phyloP scores from a whole-genome alignment of 768 basidiomycete genomes.

The Wakefieldia striispora region DNA sequence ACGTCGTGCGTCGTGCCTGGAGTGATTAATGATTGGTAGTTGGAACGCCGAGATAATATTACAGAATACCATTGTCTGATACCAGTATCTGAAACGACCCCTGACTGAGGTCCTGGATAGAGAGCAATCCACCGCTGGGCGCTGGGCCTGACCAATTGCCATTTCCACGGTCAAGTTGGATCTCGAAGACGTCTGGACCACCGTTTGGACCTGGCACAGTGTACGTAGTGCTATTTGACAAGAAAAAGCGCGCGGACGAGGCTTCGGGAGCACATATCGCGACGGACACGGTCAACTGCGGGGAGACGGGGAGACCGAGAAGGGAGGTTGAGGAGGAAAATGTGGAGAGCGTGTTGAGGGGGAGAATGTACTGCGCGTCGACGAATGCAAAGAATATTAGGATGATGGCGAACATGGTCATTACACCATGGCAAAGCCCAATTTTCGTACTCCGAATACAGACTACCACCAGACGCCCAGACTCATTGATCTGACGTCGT shows the following conservation, averaged over 20 bases:
- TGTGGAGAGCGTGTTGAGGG: conserved; percentile 35
- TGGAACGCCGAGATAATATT: not conserved
- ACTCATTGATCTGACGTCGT: too few relatives aligned
- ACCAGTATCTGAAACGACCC: conserved; percentile 58
- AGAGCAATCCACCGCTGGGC: conserved; percentile 48
- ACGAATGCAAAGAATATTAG: conserved; percentile 6
- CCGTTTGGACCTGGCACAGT: conserved; percentile 37
- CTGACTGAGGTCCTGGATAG: conserved; percentile 40
- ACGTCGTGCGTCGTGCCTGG: conserved; percentile 50
- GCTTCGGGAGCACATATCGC: conserved; percentile 43
- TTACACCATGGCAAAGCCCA: too few relatives aligned
- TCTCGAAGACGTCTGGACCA: conserved; percentile 45
- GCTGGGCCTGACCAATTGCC: conserved; percentile 53
- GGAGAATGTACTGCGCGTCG: conserved; percentile 25
- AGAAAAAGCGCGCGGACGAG: conserved; percentile 51
- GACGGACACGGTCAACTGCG: conserved; percentile 44
- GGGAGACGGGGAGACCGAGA: conserved; percentile 41
- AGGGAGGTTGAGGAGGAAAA: conserved; percentile 34
- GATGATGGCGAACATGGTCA: too few relatives aligned
- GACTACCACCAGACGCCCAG: too few relatives aligned
- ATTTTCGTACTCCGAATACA: too few relatives aligned
- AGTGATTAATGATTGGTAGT: not conserved
- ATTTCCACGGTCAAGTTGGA: conserved; percentile 44
- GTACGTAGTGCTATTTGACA: conserved; percentile 49
- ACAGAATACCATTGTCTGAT: conserved; percentile 41